Evolutionary conservation across 495 filamentous ascomycete species (phyloP), one percentile per base, ranked within the genome.

Genomic region (Podospora pseudoanserina): DNA sequence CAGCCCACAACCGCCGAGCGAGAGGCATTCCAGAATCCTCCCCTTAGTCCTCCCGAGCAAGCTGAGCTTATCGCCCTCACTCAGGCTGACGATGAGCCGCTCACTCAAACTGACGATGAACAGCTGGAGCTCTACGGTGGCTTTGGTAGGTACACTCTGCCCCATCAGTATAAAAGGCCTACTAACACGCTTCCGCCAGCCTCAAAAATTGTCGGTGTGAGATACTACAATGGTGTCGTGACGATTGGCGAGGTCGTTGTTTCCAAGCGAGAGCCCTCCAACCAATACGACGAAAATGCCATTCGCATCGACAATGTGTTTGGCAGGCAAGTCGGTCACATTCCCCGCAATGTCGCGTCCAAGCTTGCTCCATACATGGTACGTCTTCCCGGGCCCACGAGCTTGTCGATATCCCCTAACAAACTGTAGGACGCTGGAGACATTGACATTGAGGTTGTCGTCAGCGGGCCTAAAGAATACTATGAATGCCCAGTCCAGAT

Each of bases 291-390:
- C 72, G 67, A 74, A 3, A 96, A 96, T 80, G 92, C 92, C 2
- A 91, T 97, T 62, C 86, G 87, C 5, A 85, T 95, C 2, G 82
- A 90, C 68, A 97, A 96, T 77, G 91, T 93, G n/a, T 86, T 90
- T 77, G 84, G 89, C 23, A 75, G 67, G 3, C 93, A 96, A 72
- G 90, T 97, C 67, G 94, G 94, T 3, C 92, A 97, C 76, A 84
- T 97, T 55, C 89, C 91, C 2, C 79, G 86, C 16, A 74, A 65
- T 0, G 74, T 92, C 30, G 92, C 89, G 2, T 78, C 80, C 15
- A 93, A 91, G 75, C 80, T 97, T 27, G 90, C 92, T 0, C 85
- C 83, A 1, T 93, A 92, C 72, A 84, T 97, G 53, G 39, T 49
- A 49, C 15, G 13, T 13, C 39, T 49, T 13, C 39, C 39, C 9